Evolutionary conservation across 441 rosid species (phyloP), one percentile per base, ranked within the genome.

Genomic region (Sinapis alba): DNA sequence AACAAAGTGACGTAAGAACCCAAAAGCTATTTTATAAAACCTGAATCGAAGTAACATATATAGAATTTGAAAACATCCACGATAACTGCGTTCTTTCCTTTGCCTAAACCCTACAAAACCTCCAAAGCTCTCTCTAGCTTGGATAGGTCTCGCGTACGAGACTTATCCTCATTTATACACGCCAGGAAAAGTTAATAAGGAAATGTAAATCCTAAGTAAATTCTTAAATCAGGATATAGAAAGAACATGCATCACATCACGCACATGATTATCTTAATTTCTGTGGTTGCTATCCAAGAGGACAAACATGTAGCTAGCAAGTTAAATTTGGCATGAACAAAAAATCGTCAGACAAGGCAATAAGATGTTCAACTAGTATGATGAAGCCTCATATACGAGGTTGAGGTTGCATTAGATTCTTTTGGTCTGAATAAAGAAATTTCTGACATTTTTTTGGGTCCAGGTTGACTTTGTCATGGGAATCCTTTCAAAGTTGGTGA

Each of bases 391-490:
- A 47, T 15, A 5, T 47, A 50, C 51, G 18, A 67, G 56, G 71
- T 51, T n/a, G 30, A 56, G 62, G 50, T 68, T 68, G 72, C 51
- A 32, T 50, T 53, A 53, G 57, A 69, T 59, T 58, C 36, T 23
- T 71, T 60, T 73, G 20, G 23, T 51, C 32, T 45, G 62, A 66
- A 8, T 69, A 19, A 62, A 56, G n/a, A 19, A 53, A 10, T 62
- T 43, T 71, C 36, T 15, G 6, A 62, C 26, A 3, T 41, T 38
- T 63, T 54, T 23, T 43, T 51, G 45, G 45, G 19, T 58, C 71
- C 85, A 96, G 97, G 98, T 96, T 80, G 96, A 92, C 83, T 96
- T 93, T 82, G 96, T 93, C 53, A 96, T 96, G 99, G 98, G 90
- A 84, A 86, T 96, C 69, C 90, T 93, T 62, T 91, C 97, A 76